These are phyloP conservation scores for Talaromyces borbonicus DNA, from an alignment of 495 filamentous ascomycete genomes.

Conservation along the genomic window DNA sequence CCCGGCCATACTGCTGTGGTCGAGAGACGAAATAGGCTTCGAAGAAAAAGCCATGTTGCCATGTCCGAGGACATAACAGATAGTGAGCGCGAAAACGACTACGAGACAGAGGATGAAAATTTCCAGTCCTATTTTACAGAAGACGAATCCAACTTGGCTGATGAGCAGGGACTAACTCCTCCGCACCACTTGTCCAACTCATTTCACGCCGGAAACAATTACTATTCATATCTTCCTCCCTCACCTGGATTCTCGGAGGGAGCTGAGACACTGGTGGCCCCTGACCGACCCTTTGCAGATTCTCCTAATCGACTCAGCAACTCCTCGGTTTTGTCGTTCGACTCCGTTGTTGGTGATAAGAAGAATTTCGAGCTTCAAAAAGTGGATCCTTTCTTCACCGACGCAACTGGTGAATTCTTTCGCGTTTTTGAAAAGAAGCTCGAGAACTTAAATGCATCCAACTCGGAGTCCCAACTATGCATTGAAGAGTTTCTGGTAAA, in stretches of 20 bases:
- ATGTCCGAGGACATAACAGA: constrained; percentile 28
- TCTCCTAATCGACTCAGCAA: constrained; percentile 31
- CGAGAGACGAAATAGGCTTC: constrained; percentile 24
- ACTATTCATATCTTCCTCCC: constrained; percentile 20
- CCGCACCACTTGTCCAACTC: neutral
- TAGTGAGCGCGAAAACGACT: constrained; percentile 13
- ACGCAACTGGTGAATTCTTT: constrained; percentile 54
- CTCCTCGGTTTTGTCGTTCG: constrained; percentile 39
- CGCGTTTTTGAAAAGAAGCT: constrained; percentile 50
- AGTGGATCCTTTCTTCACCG: constrained; percentile 63
- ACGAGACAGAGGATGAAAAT: constrained; percentile 37
- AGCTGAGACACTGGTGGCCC: constrained; percentile 30
- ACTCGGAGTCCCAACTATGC: constrained; percentile 50
- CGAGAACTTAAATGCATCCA: constrained; percentile 44
- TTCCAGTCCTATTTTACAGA: constrained; percentile 34
- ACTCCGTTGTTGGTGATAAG: constrained; percentile 50
- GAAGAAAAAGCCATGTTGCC: constrained; percentile 18
- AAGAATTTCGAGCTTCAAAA: constrained; percentile 58
- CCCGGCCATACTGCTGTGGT: constrained; percentile 20
- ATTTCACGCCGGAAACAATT: neutral
- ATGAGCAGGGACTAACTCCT: neutral
- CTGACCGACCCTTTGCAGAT: constrained; percentile 23
- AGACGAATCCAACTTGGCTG: constrained; percentile 30
- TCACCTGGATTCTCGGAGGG: constrained; percentile 28
- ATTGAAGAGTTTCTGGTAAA: constrained; percentile 59